A percentile compares a stretch with the other conserved stretches of the same genome.
Conservation (phyloP, 2,329 filamentous ascomycete species). For the Endothia cerciana region DNA sequence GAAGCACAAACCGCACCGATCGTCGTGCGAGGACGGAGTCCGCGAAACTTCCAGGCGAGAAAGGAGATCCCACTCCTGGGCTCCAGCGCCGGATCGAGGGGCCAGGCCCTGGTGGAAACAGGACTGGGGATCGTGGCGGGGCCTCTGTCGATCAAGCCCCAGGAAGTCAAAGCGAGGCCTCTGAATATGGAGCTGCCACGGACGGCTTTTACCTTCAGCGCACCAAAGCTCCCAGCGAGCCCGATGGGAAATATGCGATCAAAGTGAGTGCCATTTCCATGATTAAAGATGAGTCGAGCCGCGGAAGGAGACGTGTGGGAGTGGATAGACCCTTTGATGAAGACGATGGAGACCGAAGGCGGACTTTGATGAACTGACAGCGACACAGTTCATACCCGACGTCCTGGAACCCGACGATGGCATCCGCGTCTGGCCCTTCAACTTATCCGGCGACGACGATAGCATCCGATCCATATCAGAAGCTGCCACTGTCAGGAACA, state of each 20-base stretch:
- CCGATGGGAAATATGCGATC: slow-evolving; percentile 58
- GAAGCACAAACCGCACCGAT: slow-evolving; percentile 89
- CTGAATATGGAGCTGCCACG: slow-evolving; percentile 60
- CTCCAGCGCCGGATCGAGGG: slow-evolving; percentile 74
- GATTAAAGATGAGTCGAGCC: background rate
- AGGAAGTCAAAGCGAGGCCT: slow-evolving; percentile 55
- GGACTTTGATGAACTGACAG: slow-evolving; percentile 34
- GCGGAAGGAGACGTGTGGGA: background rate
- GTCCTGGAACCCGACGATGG: slow-evolving; percentile 57
- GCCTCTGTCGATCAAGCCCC: slow-evolving; percentile 57
- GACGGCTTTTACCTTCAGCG: slow-evolving; percentile 61
- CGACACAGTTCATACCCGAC: slow-evolving; percentile 57
- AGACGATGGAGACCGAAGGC: background rate
- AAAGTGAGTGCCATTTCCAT: slow-evolving; percentile 51
- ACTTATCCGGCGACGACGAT: slow-evolving; percentile 57
- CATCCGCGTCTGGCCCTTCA: slow-evolving; percentile 50
- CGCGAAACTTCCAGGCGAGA: slow-evolving; percentile 89
- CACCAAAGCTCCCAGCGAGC: slow-evolving; percentile 58
- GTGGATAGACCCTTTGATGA: too few species aligned
- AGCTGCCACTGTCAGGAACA: slow-evolving; percentile 54
- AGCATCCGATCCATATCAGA: slow-evolving; percentile 55
- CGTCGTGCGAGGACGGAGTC: slow-evolving; percentile 90
- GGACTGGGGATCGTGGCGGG: slow-evolving; percentile 64
- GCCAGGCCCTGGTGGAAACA: slow-evolving; percentile 72
- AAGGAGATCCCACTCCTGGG: slow-evolving; percentile 90